Percentiles rank a stretch among this genome's conserved stretches.
phyloP scores from a whole-genome alignment of 805 yeast species.

The Suhomyces sp. region DNA sequence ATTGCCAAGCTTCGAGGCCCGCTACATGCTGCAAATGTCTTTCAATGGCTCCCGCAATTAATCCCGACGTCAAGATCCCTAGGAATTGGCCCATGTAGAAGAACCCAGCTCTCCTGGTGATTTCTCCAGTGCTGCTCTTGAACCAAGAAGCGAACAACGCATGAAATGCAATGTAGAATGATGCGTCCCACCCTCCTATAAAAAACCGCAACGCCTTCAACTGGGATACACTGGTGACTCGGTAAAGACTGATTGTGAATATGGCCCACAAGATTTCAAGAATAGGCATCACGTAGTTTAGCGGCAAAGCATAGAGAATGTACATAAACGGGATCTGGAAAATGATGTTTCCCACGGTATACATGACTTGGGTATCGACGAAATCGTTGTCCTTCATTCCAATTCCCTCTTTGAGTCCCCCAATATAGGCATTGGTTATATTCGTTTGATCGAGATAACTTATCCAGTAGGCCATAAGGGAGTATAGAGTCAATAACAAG shows the following conservation, averaged over 20 bases:
- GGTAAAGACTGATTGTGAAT: constrained; percentile 16
- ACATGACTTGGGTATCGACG: constrained; percentile 19
- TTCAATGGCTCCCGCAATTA: constrained; percentile 20
- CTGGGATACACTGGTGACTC: constrained; percentile 15
- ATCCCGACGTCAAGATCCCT: constrained; percentile 27
- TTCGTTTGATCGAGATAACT: constrained; percentile 23
- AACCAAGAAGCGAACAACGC: constrained; percentile 50
- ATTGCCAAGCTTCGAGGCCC: constrained; percentile 17
- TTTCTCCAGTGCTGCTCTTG: constrained; percentile 42
- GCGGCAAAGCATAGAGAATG: constrained; percentile 17
- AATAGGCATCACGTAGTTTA: constrained; percentile 18
- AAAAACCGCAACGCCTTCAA: constrained; percentile 20
- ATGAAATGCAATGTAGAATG: constrained; percentile 9
- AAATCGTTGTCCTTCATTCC: constrained; percentile 20
- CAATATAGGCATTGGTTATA: constrained; percentile 22
- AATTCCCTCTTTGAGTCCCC: constrained; percentile 16
- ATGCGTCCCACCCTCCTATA: constrained; percentile 17
- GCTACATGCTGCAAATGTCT: constrained; percentile 1
- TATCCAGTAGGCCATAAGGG: constrained; percentile 23
- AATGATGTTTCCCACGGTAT: constrained; percentile 21
- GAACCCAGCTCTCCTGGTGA: constrained; percentile 29
- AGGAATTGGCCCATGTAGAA: constrained; percentile 30
- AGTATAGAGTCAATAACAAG: constrained; percentile 21
- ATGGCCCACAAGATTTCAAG: constrained; percentile 20
- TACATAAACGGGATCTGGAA: constrained; percentile 25